Evolutionary conservation across 495 filamentous ascomycete species (phyloP), one percentile per base, ranked within the genome.

Genomic region (Penicillium coffeae): DNA sequence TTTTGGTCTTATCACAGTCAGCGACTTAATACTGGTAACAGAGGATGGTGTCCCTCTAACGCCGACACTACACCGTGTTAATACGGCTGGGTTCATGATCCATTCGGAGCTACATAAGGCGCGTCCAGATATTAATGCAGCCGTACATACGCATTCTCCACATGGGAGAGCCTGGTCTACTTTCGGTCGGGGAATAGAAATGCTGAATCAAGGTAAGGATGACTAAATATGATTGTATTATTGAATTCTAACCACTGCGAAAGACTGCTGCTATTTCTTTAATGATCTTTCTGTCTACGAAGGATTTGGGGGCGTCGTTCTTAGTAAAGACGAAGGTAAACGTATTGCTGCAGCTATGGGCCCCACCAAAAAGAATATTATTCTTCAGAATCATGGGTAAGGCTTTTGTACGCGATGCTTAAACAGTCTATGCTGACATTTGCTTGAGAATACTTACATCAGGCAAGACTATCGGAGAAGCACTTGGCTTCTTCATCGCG

Each of bases 21-120:
- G 48, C 10, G 66, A 70, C 21, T 54, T 70, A 57, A 54, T 69
- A 8, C 51, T 58, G 3, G 51, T 69, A 15, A 48, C 82, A 39
- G 73, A 58, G 33, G 42, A 63, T 21, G 56, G 52, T 4, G 25
- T 15, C 12, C 16, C 30, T 38, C 52, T 45, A 62, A 64, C 19
- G 72, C 65, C 7, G 76, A 77, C 7, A 69, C 78, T 12, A 48
- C 48, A 45, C 40, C 9, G 53, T 37, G 14, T 69, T 43, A 85
- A 85, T 61, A 70, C 73, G 3, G 79, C 82, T 1, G 82, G 78
- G 13, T 84, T 81, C 52, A 63, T 75, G 16, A 86, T 86, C 57
- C 82, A 69, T 46, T 47, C 27, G 5, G 64, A 51, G 1, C 42
- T 69, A 1, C 66, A 69, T 36, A 53, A 47, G 20, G 55, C 48